phyloP scores from a whole-genome alignment of 495 filamentous ascomycete species.

The Penicillium verhagenii region DNA sequence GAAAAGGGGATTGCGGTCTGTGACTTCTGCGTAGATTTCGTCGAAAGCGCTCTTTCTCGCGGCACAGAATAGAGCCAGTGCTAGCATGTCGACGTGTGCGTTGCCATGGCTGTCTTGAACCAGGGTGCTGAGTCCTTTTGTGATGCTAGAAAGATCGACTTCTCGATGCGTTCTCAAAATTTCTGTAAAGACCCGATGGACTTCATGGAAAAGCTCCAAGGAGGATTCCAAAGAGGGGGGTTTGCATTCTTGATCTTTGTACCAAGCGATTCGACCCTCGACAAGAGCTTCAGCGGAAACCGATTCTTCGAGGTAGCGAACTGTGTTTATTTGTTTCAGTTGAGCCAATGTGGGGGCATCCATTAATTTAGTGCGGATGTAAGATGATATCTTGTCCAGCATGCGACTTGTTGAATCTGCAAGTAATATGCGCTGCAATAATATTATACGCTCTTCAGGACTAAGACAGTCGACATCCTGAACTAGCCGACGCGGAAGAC shows the following conservation, averaged over 20 bases:
- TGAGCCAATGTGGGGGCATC: conserved; percentile 51
- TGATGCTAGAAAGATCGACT: conserved; percentile 42
- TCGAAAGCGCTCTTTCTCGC: conserved; percentile 55
- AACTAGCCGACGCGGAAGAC: conserved; percentile 45
- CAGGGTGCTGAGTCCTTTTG: conserved; percentile 34
- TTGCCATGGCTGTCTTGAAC: conserved; percentile 41
- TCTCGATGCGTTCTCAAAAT: conserved; percentile 43
- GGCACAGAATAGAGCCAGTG: conserved; percentile 55
- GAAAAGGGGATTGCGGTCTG: conserved; percentile 58
- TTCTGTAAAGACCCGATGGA: conserved; percentile 37
- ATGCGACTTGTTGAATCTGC: conserved; percentile 33
- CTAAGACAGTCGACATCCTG: conserved; percentile 56
- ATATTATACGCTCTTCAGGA: conserved; percentile 49
- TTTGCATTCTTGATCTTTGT: conserved; percentile 43
- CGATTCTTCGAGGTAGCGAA: conserved; percentile 49
- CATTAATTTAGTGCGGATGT: conserved; percentile 48
- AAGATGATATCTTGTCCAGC: conserved; percentile 34
- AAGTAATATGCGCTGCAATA: conserved; percentile 50
- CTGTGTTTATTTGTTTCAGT: conserved; percentile 47
- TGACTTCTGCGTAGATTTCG: conserved; percentile 59
- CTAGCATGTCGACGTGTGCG: conserved; percentile 50
- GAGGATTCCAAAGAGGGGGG: conserved; percentile 39
- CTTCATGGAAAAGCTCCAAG: conserved; percentile 45
- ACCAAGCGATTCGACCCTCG: conserved; percentile 50
- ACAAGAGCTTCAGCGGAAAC: conserved; percentile 44